These are phyloP conservation scores for Aquilaria sinensis DNA, from an alignment of 345 rosid genomes.

Conservation along the genomic window DNA sequence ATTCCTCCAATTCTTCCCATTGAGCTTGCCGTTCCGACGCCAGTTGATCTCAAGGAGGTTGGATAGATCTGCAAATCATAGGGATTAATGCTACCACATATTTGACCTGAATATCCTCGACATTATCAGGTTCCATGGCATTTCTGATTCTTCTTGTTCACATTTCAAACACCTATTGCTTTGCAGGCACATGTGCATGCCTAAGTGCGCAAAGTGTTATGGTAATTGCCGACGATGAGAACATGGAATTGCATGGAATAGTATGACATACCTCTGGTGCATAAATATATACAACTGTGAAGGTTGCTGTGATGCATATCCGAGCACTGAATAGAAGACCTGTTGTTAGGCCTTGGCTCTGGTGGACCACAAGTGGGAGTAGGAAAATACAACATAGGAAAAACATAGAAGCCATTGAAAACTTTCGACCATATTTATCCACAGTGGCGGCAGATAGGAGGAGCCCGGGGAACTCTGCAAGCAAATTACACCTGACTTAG, in stretches of 20 bases:
- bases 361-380: slow-evolving; percentile 66
- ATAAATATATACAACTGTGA: slow-evolving; percentile 65
- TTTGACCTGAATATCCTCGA: no score
- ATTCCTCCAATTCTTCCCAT: slow-evolving; percentile 94
- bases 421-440: slow-evolving; percentile 77
- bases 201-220: no score
- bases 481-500: slow-evolving; percentile 15
- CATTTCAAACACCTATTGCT: no score
- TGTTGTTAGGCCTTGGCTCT: slow-evolving; percentile 55
- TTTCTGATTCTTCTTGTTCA: no score
- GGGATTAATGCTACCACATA: no score
- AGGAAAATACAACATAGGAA: slow-evolving; percentile 63
- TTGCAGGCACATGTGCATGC: no score
- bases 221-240: no score
- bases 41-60: slow-evolving; percentile 79
- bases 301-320: slow-evolving; percentile 74
- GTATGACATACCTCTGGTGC: slow-evolving; percentile 73
- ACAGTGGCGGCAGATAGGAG: slow-evolving; percentile 66
- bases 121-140: no score
- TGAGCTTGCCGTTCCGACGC: slow-evolving; percentile 81
- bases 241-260: no score
- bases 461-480: slow-evolving; percentile 83
- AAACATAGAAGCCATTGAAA: slow-evolving; percentile 76
- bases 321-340: slow-evolving; percentile 74
- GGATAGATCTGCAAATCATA: slow-evolving; percentile 59